These are phyloP conservation scores for Casuarina glauca DNA, from an alignment of 306 rosid genomes.

Conservation along the genomic window DNA sequence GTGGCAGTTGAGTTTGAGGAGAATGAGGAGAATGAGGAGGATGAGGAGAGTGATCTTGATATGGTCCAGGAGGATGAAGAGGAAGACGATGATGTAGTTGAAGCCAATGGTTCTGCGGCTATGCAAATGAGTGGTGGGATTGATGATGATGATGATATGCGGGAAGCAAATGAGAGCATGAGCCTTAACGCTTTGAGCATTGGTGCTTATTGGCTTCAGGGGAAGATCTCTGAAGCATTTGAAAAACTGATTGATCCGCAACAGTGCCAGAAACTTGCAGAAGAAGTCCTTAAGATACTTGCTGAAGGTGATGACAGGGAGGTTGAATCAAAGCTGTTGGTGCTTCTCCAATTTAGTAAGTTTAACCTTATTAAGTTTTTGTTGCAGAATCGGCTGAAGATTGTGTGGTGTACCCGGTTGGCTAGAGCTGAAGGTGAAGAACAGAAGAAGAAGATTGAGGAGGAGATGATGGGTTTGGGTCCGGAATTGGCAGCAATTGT, in stretches of 20 bases:
- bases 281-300: conserved; percentile 74
- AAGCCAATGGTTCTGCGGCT: no score
- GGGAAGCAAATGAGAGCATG: conserved; percentile 81
- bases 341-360: conserved; percentile 64
- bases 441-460: conserved; percentile 80
- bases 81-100: no score
- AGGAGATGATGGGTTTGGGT: conserved; percentile 75
- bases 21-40: no score
- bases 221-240: conserved; percentile 89
- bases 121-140: no score
- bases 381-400: conserved; percentile 67
- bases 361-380: conserved; percentile 77
- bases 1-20: no score
- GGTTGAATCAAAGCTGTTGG: conserved; percentile 69
- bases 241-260: conserved; percentile 88
- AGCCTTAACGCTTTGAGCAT: conserved; percentile 87
- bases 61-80: no score
- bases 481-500: conserved; percentile 50
- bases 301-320: conserved; percentile 84
- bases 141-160: conserved; percentile 52
- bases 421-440: conserved; percentile 51
- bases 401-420: conserved; percentile 67
- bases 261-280: conserved; percentile 91
- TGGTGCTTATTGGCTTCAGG: conserved; percentile 97
- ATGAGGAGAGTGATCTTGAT: no score